Percentiles rank a stretch among this genome's conserved stretches.
Evolutionary conservation across 169 alveolate species (phyloP).

Genomic region (Miamiensis avidus): DNA sequence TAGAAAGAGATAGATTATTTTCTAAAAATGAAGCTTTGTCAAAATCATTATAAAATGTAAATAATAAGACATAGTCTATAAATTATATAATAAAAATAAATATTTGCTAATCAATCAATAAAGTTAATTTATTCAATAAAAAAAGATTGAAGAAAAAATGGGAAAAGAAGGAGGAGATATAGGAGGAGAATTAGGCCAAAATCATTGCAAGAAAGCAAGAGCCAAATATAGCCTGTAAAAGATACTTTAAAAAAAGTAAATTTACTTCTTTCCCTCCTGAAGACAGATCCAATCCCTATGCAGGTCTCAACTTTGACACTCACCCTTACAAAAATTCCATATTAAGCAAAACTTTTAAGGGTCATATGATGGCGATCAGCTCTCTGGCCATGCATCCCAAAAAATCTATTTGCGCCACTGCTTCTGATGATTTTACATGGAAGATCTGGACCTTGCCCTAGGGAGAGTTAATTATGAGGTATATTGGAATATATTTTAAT

Average conservation of each 20-base stretch:
- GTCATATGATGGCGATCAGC: conserved; percentile 88
- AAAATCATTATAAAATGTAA: conserved; percentile 48
- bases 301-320: conserved; percentile 62
- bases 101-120: conserved; percentile 36
- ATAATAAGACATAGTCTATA: not conserved
- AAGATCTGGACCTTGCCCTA: conserved; percentile 92
- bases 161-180: conserved; percentile 60
- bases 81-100: not conserved
- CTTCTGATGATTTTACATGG: conserved; percentile 95
- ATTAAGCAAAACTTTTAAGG: conserved; percentile 70
- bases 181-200: conserved; percentile 51
- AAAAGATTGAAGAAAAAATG: conserved; percentile 62
- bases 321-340: conserved; percentile 55
- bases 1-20: conserved; percentile 85
- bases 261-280: conserved; percentile 78
- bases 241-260: conserved; percentile 44
- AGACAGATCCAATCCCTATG: conserved; percentile 75
- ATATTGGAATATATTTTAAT: conserved; percentile 43
- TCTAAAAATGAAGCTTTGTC: conserved; percentile 76
- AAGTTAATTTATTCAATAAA: conserved; percentile 51
- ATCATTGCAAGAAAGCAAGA: conserved; percentile 58
- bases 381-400: conserved; percentile 89
- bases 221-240: not conserved
- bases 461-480: conserved; percentile 89
- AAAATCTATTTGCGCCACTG: conserved; percentile 89